Evolutionary conservation across 768 basidiomycete genomes (phyloP).

Genomic region (Podaxis sp.): DNA sequence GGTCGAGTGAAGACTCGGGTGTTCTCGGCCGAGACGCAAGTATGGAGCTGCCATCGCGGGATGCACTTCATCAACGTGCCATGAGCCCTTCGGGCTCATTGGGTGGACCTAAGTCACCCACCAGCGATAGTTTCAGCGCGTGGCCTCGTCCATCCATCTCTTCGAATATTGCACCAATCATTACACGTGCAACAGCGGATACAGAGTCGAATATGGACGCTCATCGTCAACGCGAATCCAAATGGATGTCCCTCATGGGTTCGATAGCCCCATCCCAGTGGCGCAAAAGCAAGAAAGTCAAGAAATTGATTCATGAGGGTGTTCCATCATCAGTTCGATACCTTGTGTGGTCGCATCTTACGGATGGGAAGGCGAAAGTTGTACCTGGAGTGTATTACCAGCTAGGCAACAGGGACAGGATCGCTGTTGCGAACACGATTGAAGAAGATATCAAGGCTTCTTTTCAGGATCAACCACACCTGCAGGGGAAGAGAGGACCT

Average conservation of each 20-base stretch:
- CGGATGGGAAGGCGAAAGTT: slow-evolving; percentile 70
- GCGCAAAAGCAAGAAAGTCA: slow-evolving; percentile 77
- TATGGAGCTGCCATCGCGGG: slow-evolving; percentile 26
- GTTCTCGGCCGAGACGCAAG: slow-evolving; percentile 35
- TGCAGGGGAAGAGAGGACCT: slow-evolving; percentile 56
- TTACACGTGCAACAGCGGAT: slow-evolving; percentile 23
- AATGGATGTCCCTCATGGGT: slow-evolving; percentile 71
- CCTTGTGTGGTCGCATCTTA: slow-evolving; percentile 80
- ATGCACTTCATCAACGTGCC: slow-evolving; percentile 26
- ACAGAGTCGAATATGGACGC: slow-evolving; percentile 51
- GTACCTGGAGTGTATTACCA: slow-evolving; percentile 44
- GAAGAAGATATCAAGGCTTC: slow-evolving; percentile 55
- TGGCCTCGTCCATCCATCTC: slow-evolving; percentile 5
- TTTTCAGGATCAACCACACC: slow-evolving; percentile 58
- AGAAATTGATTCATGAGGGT: slow-evolving; percentile 70
- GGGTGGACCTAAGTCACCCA: slow-evolving; percentile 24
- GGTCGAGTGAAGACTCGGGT: slow-evolving; percentile 57
- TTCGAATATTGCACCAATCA: neutral
- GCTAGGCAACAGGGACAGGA: slow-evolving; percentile 36
- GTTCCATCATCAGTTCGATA: slow-evolving; percentile 85
- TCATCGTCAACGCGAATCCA: slow-evolving; percentile 73
- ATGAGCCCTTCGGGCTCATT: slow-evolving; percentile 48
- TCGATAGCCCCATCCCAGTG: slow-evolving; percentile 59
- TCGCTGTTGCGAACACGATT: slow-evolving; percentile 50
- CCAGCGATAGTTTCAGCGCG: slow-evolving; percentile 12